Evolutionary conservation across 1,284 basidiomycete species (phyloP).

Genomic region (Abortiporus biennis): DNA sequence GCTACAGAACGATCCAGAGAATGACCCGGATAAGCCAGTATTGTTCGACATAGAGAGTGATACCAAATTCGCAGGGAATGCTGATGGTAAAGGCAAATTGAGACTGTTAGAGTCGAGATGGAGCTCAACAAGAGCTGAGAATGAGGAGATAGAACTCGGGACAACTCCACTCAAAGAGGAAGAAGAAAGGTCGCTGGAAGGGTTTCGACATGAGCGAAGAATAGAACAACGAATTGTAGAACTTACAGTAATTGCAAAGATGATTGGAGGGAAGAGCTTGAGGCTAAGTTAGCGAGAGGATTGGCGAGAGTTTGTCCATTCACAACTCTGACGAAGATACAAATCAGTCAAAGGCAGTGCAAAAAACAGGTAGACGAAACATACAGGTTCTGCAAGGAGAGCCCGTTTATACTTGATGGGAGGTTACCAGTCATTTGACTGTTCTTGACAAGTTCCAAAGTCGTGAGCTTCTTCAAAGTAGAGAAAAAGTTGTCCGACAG

Average conservation of each 20-base stretch:
- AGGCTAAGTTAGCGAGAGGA: constrained; percentile 26
- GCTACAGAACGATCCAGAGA: constrained; percentile 24
- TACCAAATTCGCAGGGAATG: constrained; percentile 24
- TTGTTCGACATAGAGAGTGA: constrained; percentile 24
- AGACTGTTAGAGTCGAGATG: constrained; percentile 26
- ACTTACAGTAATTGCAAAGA: constrained; percentile 33
- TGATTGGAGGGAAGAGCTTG: constrained; percentile 27
- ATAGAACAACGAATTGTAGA: background rate
- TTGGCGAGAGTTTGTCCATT: constrained; percentile 27
- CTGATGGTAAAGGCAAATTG: constrained; percentile 18
- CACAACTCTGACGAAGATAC: constrained; percentile 24
- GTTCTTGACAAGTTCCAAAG: constrained; percentile 39
- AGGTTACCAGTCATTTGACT: constrained; percentile 35
- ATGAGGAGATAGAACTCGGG: constrained; percentile 21
- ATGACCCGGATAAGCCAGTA: constrained; percentile 19
- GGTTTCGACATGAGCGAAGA: background rate
- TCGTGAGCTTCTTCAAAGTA: constrained; percentile 30
- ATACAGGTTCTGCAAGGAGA: constrained; percentile 36
- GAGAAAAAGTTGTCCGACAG: constrained; percentile 32
- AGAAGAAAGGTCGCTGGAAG: constrained; percentile 23
- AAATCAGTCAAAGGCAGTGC: background rate
- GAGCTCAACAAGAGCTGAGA: constrained; percentile 23
- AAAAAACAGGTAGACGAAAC: constrained; percentile 13
- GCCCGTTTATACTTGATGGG: constrained; percentile 29
- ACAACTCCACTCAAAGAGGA: constrained; percentile 23